phyloP scores from a whole-genome alignment of 2,329 filamentous ascomycete genomes.

The Coniochaeta sp. region DNA sequence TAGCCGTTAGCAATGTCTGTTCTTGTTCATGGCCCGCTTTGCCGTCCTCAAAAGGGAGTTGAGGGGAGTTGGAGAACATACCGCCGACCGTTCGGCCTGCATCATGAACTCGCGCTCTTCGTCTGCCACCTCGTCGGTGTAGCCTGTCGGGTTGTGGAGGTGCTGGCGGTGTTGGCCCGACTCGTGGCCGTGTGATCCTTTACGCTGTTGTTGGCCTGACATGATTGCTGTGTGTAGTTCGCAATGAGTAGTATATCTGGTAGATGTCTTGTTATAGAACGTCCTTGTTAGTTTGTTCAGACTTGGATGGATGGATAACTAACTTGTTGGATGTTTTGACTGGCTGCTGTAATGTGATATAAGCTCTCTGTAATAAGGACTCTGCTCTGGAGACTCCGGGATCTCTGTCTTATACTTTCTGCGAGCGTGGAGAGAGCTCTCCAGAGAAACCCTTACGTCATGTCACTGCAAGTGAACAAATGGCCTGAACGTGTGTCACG shows the following conservation, averaged over 20 bases:
- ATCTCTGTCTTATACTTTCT: no score
- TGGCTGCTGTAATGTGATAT: no score
- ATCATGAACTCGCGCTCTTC: slow-evolving; percentile 1
- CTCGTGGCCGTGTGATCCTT: not conserved
- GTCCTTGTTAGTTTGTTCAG: not conserved
- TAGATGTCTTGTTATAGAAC: not conserved
- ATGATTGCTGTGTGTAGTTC: not conserved
- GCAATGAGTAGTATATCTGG: not conserved
- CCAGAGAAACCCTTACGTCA: not conserved
- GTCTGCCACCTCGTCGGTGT: slow-evolving; percentile 1
- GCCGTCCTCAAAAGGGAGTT: no score
- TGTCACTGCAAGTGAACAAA: not conserved
- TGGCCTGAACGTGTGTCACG: not conserved
- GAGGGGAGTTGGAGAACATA: not conserved
- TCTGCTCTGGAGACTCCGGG: no score
- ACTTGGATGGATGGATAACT: not conserved
- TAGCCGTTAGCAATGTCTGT: no score
- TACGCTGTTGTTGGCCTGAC: not conserved
- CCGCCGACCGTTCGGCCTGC: not conserved
- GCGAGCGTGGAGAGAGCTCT: no score
- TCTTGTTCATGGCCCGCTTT: no score
- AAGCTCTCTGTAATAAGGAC: no score
- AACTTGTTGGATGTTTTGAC: not conserved
- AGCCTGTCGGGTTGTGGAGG: not conserved
- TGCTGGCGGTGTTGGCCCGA: not conserved